Base-by-base conservation (phyloP, 1,284 basidiomycete species). In the Fomitopsis betulina region DNA sequence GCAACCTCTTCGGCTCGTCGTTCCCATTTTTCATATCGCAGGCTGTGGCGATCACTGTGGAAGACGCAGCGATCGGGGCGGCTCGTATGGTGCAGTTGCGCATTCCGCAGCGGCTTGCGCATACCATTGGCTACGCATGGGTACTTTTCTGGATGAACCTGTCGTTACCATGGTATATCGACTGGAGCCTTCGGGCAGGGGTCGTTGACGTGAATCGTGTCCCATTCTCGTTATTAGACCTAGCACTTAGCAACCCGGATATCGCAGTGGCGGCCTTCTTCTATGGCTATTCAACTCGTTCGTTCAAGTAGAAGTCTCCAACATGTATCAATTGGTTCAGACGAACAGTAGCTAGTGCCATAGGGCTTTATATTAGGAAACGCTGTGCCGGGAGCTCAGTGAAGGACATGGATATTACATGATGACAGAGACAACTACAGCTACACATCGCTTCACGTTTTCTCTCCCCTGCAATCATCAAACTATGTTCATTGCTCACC, bases 21-120 rank as follows among this genome's bases (percentile, higher is more conserved):
- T 51, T 71, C 21, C 57, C 52, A 1, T 73, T 68, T 61, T 73
- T 71, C 63, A 30, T 69, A 15, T 21, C 61, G 1, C 71, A 73
- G 55, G 67, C 72, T 3, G 40, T 67, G 2, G 65, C 59, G 0
- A 73, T 74, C 50, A 65, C 66, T 0, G 25, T 69, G 13, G 72
- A 75, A 56, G 72, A 73, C 51, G 57, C 49, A 2, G 40, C 70
- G 19, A 67, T 73, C 23, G 55, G 25, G 7, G 25, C 58, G 2
- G 61, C 50, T 19, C 49, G 32, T 17, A 51, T 15, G 49, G 6
- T 17, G n/a, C 32, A 19, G 25, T 19, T 51, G n/a, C 30, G 21
- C 32, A 10, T 51, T 13, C 49, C 49, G 2, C 8, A 19, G 7
- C 27, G 32, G 12, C 32, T 51, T 6, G 32, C 32, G 32, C 49